Evolutionary conservation across 306 rosid genomes (phyloP).

Genomic region (Luffa aegyptiaca): DNA sequence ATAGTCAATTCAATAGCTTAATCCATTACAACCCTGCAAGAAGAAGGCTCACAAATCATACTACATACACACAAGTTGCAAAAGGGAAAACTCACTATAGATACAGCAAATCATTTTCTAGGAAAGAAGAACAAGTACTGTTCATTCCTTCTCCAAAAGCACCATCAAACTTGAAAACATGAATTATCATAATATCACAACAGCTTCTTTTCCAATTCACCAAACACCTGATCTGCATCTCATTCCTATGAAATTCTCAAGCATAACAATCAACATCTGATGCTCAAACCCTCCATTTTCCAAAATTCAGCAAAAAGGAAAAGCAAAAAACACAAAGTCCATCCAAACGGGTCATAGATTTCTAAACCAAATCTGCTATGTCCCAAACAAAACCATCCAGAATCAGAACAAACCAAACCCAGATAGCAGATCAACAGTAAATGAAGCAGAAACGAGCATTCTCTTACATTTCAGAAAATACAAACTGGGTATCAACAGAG

Average conservation of each 20-base stretch:
- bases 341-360: background rate
- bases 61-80: background rate
- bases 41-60: background rate
- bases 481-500: constrained; percentile 4
- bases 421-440: constrained; percentile 9
- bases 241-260: background rate
- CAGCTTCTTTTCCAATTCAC: background rate
- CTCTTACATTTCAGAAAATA: background rate
- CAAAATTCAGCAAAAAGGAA: too few relatives aligned
- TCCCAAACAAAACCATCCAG: background rate
- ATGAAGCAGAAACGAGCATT: background rate
- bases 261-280: background rate
- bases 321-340: background rate
- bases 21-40: constrained; percentile 48
- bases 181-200: background rate
- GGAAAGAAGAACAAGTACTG: background rate
- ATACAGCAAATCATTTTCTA: background rate
- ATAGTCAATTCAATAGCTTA: constrained; percentile 31
- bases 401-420: constrained; percentile 11
- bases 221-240: constrained; percentile 8
- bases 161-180: background rate
- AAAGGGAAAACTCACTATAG: background rate
- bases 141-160: constrained; percentile 4
- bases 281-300: background rate
- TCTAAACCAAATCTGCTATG: background rate